A percentile compares a stretch with the other conserved stretches of the same genome.
Conservation (phyloP, 169 alveolate genomes). For the Cryptosporidium viatorum region DNA sequence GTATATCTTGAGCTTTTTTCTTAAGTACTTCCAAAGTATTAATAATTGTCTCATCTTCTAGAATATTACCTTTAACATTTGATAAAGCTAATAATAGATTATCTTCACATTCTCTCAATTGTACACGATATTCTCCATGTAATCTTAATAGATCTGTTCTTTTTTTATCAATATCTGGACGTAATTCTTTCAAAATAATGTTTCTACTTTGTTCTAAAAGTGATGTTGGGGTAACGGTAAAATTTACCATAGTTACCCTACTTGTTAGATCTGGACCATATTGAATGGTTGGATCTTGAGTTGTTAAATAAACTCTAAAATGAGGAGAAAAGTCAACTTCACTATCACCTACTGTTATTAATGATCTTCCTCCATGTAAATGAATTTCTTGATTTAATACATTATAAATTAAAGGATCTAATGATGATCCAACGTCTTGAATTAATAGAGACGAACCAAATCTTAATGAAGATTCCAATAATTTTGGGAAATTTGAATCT, state of each 20-base stretch:
- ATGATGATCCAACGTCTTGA: constrained; percentile 91
- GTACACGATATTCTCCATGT: constrained; percentile 92
- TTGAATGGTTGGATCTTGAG: constrained; percentile 94
- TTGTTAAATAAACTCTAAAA: constrained; percentile 93
- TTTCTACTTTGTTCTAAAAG: constrained; percentile 93
- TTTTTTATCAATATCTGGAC: constrained; percentile 96
- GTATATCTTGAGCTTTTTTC: constrained; percentile 93
- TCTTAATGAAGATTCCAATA: constrained; percentile 93
- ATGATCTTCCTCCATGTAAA: constrained; percentile 94
- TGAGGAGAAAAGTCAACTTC: constrained; percentile 96
- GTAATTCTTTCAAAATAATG: constrained; percentile 91
- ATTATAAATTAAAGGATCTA: constrained; percentile 91
- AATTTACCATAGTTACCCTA: constrained; percentile 96
- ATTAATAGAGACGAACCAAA: constrained; percentile 95
- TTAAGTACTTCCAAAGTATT: constrained; percentile 92
- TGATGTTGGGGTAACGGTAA: constrained; percentile 96
- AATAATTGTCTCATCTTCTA: constrained; percentile 93
- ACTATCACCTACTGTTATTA: constrained; percentile 95
- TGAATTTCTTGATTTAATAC: constrained; percentile 96
- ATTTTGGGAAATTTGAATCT: constrained; percentile 91
- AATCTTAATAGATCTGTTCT: constrained; percentile 92
- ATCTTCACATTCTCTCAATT: constrained; percentile 95
- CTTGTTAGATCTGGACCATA: constrained; percentile 98
- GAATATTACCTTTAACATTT: constrained; percentile 94
- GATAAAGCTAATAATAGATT: constrained; percentile 93